Evolutionary conservation across 441 rosid genomes (phyloP), one percentile per base, ranked within the genome.

Genomic region (Caryocar brasiliense): DNA sequence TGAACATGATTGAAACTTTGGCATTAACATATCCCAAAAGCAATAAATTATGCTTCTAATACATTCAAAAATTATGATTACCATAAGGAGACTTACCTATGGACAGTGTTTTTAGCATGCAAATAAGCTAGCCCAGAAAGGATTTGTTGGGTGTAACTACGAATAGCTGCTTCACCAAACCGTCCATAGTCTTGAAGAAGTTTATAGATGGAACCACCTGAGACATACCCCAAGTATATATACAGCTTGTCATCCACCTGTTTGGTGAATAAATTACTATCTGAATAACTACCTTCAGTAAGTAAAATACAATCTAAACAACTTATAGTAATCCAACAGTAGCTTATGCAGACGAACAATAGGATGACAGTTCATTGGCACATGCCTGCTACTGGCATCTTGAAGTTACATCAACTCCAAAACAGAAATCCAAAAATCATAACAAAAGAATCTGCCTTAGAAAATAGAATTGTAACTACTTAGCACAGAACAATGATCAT

Each of bases 121-220:
- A 92, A 70, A 71, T 74, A 92, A 11, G 83, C 92, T 15, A 92
- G 83, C 45, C 99, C 99, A 0, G 83, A 83, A 70, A 92, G 82
- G 39, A 92, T 92, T 72, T 92, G 99, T 40, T 84, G 87, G 21
- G 99, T 92, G 56, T 83, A 92, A 72, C 74, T 92, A 32, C 99
- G 95, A 59, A 92, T 85, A 18, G 86, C 97, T 64, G 47, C 54
- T 65, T 88, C 99, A 45, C 97, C 88, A 13, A 92, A 72, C 47
- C 72, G 78, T 11, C 99, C 97, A 45, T 92, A 88, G 3, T 92
- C 99, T 60, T 86, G 95, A 63, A 92, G 99, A 63, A 92, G 79
- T 64, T 83, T 92, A 75, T 88, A 81, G 40, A 92, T 92, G 44
- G 99, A 92, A 56, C 99, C 99, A 52, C 95, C 99, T 40, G 99